phyloP scores from a whole-genome alignment of 805 yeast species.

The Saccharomyces paradoxus region DNA sequence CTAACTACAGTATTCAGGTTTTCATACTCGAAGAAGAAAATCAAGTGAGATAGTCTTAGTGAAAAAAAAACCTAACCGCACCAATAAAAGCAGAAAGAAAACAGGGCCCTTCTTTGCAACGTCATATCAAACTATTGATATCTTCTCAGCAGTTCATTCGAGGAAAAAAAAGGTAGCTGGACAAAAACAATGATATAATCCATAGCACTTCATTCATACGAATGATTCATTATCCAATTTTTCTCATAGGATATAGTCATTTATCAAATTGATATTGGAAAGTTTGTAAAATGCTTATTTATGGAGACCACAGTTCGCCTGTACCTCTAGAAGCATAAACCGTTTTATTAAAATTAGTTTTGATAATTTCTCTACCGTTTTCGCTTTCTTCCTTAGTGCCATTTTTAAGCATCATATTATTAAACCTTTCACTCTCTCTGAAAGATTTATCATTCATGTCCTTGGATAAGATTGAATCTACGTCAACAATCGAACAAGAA shows the following conservation, averaged over 20 bases:
- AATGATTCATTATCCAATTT: background rate
- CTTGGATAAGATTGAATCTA: conserved; percentile 21
- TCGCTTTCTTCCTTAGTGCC: conserved; percentile 14
- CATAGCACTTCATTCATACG: background rate
- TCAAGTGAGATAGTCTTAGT: background rate
- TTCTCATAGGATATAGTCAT: background rate
- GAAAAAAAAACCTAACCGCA: background rate
- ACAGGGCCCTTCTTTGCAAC: background rate
- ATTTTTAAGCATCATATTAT: conserved; percentile 15
- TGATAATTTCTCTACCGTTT: conserved; percentile 31
- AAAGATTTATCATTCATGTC: conserved; percentile 20
- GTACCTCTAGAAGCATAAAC: conserved; percentile 54
- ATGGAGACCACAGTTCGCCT: conserved; percentile 56
- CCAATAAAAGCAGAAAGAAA: background rate
- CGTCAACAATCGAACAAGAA: conserved; percentile 32
- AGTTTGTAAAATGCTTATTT: background rate
- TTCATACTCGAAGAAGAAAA: background rate
- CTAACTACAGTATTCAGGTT: background rate
- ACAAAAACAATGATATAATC: background rate
- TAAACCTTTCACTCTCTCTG: conserved; percentile 19
- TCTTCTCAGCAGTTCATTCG: background rate
- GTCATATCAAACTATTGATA: background rate
- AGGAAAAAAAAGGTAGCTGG: background rate
- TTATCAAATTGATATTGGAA: background rate
- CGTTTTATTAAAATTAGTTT: conserved; percentile 39